A percentile compares a stretch with the other conserved stretches of the same genome.
These are phyloP conservation scores for Fusarium cicatricum DNA, from an alignment of 2,329 filamentous ascomycete species.

Conservation along the genomic window DNA sequence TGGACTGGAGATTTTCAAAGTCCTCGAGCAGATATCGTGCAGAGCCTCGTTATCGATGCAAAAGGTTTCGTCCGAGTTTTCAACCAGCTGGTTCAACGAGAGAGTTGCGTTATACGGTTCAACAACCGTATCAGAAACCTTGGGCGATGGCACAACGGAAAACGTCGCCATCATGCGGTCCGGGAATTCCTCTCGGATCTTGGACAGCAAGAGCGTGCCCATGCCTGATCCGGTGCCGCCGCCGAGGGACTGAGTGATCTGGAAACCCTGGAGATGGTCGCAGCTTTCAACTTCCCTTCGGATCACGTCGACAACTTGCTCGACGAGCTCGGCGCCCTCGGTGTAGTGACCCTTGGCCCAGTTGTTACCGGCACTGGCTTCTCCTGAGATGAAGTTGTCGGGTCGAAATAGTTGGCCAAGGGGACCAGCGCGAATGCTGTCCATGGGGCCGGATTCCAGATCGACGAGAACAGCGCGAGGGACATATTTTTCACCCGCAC, in stretches of 20 bases:
- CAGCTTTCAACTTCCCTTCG: constrained; percentile 98
- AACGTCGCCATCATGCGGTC: constrained; percentile 99
- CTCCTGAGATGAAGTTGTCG: constrained; percentile 99
- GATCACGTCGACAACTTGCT: constrained; percentile 97
- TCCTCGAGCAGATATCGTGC: constrained; percentile 99
- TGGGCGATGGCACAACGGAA: constrained; percentile 97
- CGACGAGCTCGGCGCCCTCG: constrained; percentile 98
- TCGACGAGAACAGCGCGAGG: constrained; percentile 99
- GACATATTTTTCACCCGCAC: constrained; percentile 97
- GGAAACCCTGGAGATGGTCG: constrained; percentile 99
- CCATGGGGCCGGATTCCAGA: constrained; percentile 99
- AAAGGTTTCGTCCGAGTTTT: constrained; percentile 99
- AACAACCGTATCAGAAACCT: constrained; percentile 99
- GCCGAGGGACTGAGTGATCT: constrained; percentile 99
- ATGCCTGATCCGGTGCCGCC: constrained; percentile 99
- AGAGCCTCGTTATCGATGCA: constrained; percentile 99
- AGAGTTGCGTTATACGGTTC: constrained; percentile 99
- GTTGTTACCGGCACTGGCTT: constrained; percentile 99
- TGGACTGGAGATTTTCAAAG: constrained; percentile 97
- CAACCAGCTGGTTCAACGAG: constrained; percentile 97
- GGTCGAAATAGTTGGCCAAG: constrained; percentile 99
- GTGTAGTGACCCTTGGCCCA: constrained; percentile 99
- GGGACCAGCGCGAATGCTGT: constrained; percentile 95
- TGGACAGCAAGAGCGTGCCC: constrained; percentile 99
- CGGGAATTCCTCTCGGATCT: constrained; percentile 99